phyloP scores from a whole-genome alignment of 345 rosid genomes.

The Trapa incisa region DNA sequence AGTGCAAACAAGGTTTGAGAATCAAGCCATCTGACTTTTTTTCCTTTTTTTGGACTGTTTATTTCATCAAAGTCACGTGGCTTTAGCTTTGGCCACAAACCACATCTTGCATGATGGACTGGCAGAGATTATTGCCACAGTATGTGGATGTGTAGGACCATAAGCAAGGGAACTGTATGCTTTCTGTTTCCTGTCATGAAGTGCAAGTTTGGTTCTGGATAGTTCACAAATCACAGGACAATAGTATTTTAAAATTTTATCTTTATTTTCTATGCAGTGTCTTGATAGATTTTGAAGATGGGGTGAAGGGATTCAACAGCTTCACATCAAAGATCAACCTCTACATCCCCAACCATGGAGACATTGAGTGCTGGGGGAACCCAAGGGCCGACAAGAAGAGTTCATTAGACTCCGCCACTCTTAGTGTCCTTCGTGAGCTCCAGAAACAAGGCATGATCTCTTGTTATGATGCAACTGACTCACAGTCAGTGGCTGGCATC shows the following conservation, averaged over 20 bases:
- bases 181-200: no score
- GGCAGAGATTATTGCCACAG: not conserved
- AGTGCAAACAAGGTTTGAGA: slow-evolving; percentile 33
- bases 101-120: not conserved
- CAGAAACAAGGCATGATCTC: slow-evolving; percentile 3
- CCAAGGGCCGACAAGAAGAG: slow-evolving; percentile 74
- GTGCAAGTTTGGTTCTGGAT: not conserved
- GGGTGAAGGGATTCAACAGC: slow-evolving; percentile 28
- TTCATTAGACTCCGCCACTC: slow-evolving; percentile 67
- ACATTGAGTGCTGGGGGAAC: slow-evolving; percentile 39
- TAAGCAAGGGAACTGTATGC: no score
- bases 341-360: slow-evolving; percentile 37
- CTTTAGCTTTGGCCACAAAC: no score
- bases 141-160: no score
- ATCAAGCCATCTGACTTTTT: not conserved
- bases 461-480: no score
- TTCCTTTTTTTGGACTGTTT: not conserved
- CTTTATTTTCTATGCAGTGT: slow-evolving; percentile 27
- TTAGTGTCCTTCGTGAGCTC: slow-evolving; percentile 45
- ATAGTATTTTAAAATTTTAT: not conserved
- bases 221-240: not conserved
- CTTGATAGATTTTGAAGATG: slow-evolving; percentile 32
- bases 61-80: not conserved
- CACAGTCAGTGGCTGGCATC: no score
- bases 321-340: slow-evolving; percentile 40